Percentiles rank a stretch among this genome's conserved stretches.
phyloP scores from a whole-genome alignment of 768 basidiomycete genomes.

The Podaxis rugospora region DNA sequence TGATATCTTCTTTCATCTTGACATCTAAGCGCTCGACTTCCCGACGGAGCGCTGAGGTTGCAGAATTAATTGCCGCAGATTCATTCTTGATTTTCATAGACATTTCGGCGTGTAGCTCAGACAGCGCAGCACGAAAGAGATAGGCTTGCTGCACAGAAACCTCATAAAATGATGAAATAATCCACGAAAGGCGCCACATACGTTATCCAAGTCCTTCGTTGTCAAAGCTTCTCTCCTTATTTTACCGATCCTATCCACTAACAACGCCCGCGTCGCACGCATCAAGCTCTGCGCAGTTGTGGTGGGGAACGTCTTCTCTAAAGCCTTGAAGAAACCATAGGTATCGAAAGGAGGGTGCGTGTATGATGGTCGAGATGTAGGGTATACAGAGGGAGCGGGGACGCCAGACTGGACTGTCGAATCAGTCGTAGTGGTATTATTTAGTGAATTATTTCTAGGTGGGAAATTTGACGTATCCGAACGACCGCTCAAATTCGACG shows the following conservation, averaged over 20 bases:
- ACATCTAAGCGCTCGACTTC: constrained; percentile 84
- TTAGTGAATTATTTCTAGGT: constrained; percentile 6
- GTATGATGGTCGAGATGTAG: constrained; percentile 33
- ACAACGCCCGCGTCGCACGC: constrained; percentile 76
- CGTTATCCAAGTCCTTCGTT: constrained; percentile 78
- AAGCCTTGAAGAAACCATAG: constrained; percentile 65
- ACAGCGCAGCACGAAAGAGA: constrained; percentile 88
- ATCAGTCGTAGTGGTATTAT: background rate
- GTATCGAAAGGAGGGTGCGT: constrained; percentile 79
- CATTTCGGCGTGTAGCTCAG: constrained; percentile 84
- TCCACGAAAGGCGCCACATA: constrained; percentile 30
- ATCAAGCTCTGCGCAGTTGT: constrained; percentile 74
- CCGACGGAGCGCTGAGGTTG: constrained; percentile 71
- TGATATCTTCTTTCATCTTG: constrained; percentile 93
- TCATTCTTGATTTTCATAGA: constrained; percentile 82
- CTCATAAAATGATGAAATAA: background rate
- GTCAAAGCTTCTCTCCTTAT: constrained; percentile 71
- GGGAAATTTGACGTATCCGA: constrained; percentile 7
- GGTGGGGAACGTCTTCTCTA: constrained; percentile 73
- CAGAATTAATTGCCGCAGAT: constrained; percentile 72
- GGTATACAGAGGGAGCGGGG: constrained; percentile 8
- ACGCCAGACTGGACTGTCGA: background rate
- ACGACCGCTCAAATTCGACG: background rate
- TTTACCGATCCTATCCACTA: constrained; percentile 70
- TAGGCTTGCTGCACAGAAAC: constrained; percentile 75